Evolutionary conservation across 140 eudicot species (phyloP).

Genomic region (Cichorium intybus): DNA sequence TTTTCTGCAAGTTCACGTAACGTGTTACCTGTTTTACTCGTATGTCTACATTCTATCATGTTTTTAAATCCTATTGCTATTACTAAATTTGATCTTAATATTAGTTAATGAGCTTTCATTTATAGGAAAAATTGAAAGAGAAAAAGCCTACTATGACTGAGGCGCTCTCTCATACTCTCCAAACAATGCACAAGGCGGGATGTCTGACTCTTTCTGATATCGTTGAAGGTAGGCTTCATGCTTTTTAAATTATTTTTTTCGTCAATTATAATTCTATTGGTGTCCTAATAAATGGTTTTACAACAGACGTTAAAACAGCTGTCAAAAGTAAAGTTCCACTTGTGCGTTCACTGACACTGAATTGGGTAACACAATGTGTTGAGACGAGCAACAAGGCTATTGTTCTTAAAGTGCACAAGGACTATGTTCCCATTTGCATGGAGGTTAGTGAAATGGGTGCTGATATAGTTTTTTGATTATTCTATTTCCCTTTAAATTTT

Average conservation of each 20-base stretch:
- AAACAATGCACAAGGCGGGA: constrained; percentile 88
- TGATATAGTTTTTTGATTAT: background rate
- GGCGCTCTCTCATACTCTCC: constrained; percentile 84
- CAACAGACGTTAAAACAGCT: constrained; percentile 87
- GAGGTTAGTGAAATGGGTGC: constrained; percentile 59
- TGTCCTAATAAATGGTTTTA: constrained; percentile 1
- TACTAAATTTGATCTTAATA: background rate
- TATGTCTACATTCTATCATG: constrained; percentile 34
- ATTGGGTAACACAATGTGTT: constrained; percentile 89
- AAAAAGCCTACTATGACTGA: constrained; percentile 90
- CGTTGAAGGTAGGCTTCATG: constrained; percentile 63
- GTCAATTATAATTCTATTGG: background rate
- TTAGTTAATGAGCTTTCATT: constrained; percentile 1
- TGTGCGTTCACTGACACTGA: constrained; percentile 88
- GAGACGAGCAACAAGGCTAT: constrained; percentile 92
- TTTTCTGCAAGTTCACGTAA: constrained; percentile 87
- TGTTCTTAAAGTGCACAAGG: constrained; percentile 89
- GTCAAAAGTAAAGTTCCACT: constrained; percentile 96
- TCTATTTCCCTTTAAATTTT: background rate
- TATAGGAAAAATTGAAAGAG: constrained; percentile 96
- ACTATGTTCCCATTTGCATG: constrained; percentile 96
- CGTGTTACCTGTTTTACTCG: constrained; percentile 81
- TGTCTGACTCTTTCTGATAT: constrained; percentile 82
- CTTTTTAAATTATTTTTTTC: background rate
- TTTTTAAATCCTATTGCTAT: background rate